Percentiles rank a stretch among this genome's conserved stretches.
Evolutionary conservation across 495 filamentous ascomycete species (phyloP).

Genomic region (Aspergillus indologenus): DNA sequence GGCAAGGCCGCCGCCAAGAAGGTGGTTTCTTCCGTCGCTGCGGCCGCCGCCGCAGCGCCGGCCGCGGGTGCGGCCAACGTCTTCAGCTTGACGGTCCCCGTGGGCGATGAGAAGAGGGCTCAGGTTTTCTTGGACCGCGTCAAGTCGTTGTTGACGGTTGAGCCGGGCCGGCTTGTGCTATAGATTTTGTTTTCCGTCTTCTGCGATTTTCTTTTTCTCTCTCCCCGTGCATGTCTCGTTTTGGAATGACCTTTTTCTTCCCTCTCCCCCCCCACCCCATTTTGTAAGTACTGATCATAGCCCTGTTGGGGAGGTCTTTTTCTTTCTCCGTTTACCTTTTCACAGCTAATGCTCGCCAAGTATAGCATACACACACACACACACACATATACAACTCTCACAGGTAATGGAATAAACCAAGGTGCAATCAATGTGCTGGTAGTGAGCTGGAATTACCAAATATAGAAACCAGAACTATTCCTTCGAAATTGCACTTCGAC

Average conservation of each 20-base stretch:
- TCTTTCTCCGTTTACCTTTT: too few species aligned
- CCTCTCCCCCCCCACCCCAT: too few species aligned
- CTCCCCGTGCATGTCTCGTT: background rate
- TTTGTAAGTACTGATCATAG: background rate
- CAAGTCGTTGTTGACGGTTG: conserved; percentile 74
- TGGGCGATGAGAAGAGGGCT: conserved; percentile 75
- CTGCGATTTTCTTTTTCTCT: conserved; percentile 15
- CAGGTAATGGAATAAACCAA: background rate
- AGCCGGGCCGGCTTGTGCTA: conserved; percentile 74
- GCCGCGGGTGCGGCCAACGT: conserved; percentile 56
- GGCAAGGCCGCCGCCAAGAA: conserved; percentile 42
- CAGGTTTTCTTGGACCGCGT: conserved; percentile 77
- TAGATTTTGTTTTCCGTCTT: conserved; percentile 27
- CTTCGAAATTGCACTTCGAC: background rate
- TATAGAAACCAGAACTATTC: background rate
- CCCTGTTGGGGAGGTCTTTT: background rate
- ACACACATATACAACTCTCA: background rate
- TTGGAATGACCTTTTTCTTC: background rate
- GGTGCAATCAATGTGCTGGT: background rate
- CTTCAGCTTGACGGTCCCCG: conserved; percentile 74
- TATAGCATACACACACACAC: background rate
- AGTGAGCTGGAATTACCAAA: background rate
- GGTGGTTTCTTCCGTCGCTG: conserved; percentile 22
- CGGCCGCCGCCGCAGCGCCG: conserved; percentile 26
- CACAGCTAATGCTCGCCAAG: background rate